phyloP scores from a whole-genome alignment of 257 asterid genomes.

The Gynochthodes officinalis region DNA sequence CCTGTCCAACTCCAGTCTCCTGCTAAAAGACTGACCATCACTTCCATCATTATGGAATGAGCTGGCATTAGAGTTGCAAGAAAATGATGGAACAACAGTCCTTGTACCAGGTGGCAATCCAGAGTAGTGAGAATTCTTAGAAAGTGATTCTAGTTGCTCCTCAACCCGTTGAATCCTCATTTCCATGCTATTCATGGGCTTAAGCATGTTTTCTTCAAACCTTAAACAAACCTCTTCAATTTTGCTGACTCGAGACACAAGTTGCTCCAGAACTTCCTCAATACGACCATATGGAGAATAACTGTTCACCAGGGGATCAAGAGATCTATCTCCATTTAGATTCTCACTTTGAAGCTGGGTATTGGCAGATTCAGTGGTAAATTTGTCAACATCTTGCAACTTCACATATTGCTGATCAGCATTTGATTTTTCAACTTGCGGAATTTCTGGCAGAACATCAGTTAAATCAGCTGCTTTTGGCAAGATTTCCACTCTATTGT shows the following conservation, averaged over 20 bases:
- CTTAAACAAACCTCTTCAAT: conserved; percentile 81
- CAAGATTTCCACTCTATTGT: conserved; percentile 31
- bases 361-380: conserved; percentile 31
- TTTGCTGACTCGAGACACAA: conserved; percentile 62
- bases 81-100: conserved; percentile 69
- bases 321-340: conserved; percentile 6
- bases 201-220: conserved; percentile 80
- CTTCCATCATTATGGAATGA: conserved; percentile 43
- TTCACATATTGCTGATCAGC: conserved; percentile 31
- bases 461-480: conserved; percentile 24
- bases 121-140: conserved; percentile 38
- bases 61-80: conserved; percentile 63
- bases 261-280: conserved; percentile 66
- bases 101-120: conserved; percentile 49
- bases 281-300: conserved; percentile 31
- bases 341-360: conserved; percentile 21
- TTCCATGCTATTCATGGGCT: conserved; percentile 79
- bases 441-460: conserved; percentile 24
- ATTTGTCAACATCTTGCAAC: conserved; percentile 29
- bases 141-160: conserved; percentile 64
- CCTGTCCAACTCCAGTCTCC: conserved; percentile 40
- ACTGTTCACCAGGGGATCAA: conserved; percentile 23
- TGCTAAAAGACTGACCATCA: conserved; percentile 36
- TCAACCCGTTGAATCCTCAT: conserved; percentile 75
- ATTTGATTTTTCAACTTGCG: conserved; percentile 18